phyloP scores from a whole-genome alignment of 805 yeast species.

The Ogataea ganodermae region DNA sequence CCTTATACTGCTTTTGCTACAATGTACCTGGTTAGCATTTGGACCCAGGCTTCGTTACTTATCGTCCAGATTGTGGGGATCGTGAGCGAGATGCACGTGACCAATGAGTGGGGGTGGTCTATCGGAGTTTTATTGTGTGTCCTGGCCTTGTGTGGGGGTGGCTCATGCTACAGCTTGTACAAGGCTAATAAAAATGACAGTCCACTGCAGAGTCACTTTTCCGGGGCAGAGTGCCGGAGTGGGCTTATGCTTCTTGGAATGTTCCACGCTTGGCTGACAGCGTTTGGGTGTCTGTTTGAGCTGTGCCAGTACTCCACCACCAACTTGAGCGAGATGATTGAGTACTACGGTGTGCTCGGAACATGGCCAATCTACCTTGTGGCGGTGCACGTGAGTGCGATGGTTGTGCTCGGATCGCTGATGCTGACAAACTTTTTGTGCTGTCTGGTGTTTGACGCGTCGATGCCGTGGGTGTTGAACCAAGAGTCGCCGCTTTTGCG shows the following conservation, averaged over 20 bases:
- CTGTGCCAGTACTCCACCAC: constrained; percentile 27
- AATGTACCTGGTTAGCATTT: constrained; percentile 14
- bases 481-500: constrained; percentile 13
- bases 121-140: constrained; percentile 9
- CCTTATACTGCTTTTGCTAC: constrained; percentile 12
- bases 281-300: constrained; percentile 27
- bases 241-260: constrained; percentile 13
- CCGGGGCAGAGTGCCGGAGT: constrained; percentile 8
- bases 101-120: constrained; percentile 15
- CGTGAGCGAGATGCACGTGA: constrained; percentile 11
- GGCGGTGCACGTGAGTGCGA: constrained; percentile 16
- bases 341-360: constrained; percentile 13
- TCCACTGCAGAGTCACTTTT: neutral
- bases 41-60: constrained; percentile 20
- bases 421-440: constrained; percentile 21
- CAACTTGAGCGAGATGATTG: constrained; percentile 19
- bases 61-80: constrained; percentile 15
- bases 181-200: neutral
- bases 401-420: constrained; percentile 21
- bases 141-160: constrained; percentile 8
- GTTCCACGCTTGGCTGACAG: constrained; percentile 24
- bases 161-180: constrained; percentile 12
- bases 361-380: constrained; percentile 6
- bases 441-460: constrained; percentile 13
- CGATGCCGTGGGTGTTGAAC: constrained; percentile 19